phyloP scores from a whole-genome alignment of 2,329 filamentous ascomycete species.

The Tolypocladium pustulatum region DNA sequence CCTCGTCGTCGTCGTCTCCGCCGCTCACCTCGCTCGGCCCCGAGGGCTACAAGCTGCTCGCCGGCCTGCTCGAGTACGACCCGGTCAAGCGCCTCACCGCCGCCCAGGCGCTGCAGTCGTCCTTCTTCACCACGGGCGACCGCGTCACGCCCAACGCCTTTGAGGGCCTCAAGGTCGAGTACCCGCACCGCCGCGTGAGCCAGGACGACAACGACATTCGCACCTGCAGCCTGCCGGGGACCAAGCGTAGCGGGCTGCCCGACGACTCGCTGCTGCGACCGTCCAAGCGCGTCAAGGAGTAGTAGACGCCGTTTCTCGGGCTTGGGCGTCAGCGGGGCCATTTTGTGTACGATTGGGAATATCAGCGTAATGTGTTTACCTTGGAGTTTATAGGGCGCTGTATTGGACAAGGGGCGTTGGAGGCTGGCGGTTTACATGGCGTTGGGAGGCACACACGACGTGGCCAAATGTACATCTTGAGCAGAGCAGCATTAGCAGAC shows the following conservation, averaged over 20 bases:
- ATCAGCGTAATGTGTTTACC: background rate
- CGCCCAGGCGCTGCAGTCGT: constrained; percentile 76
- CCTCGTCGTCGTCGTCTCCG: constrained; percentile 12
- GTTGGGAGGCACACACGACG: background rate
- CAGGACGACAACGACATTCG: constrained; percentile 94
- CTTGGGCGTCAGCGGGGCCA: background rate
- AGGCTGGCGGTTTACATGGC: background rate
- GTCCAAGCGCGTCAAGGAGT: constrained; percentile 52
- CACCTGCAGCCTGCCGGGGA: constrained; percentile 80
- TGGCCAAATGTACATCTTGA: background rate
- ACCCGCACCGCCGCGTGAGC: constrained; percentile 81
- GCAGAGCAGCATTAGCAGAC: background rate
- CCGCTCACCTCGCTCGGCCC: constrained; percentile 52
- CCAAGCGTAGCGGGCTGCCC: constrained; percentile 75
- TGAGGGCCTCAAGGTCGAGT: constrained; percentile 77
- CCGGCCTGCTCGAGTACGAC: constrained; percentile 83
- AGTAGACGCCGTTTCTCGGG: background rate
- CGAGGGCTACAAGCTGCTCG: constrained; percentile 75
- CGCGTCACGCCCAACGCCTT: constrained; percentile 78
- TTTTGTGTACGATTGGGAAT: background rate
- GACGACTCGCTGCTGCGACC: constrained; percentile 65
- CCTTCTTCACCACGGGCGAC: constrained; percentile 72
- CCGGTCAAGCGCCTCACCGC: constrained; percentile 81
- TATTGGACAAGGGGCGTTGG: background rate
- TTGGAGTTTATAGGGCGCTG: background rate